Evolutionary conservation across 768 basidiomycete genomes (phyloP).

Genomic region (Pleurotus giganteus): DNA sequence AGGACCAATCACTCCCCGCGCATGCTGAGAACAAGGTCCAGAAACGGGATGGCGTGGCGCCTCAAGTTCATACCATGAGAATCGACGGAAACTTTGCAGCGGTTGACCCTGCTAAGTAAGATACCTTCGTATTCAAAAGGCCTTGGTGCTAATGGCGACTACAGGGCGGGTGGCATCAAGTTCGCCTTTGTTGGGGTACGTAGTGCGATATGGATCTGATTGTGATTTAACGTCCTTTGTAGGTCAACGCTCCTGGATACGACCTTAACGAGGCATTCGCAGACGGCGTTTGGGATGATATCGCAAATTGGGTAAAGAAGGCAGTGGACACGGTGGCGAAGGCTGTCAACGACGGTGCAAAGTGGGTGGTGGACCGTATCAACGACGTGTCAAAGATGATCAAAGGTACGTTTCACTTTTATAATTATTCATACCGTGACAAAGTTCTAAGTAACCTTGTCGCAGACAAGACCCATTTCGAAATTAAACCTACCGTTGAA

Average conservation of each 20-base stretch:
- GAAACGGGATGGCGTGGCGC: slow-evolving; percentile 20
- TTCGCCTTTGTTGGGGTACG: background rate
- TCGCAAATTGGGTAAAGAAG: background rate
- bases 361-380: background rate
- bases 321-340: background rate
- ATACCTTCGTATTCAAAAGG: background rate
- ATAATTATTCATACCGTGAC: background rate
- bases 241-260: background rate
- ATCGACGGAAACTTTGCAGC: slow-evolving; percentile 33
- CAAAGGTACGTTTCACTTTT: background rate
- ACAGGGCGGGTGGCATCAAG: background rate
- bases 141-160: background rate
- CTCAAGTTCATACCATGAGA: slow-evolving; percentile 29
- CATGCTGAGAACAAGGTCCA: slow-evolving; percentile 18
- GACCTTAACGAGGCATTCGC: background rate
- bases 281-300: background rate
- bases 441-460: background rate
- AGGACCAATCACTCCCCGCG: slow-evolving; percentile 33
- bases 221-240: background rate
- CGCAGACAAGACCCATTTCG: background rate
- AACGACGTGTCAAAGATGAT: background rate
- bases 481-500: background rate
- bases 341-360: background rate
- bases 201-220: background rate
- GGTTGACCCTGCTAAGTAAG: slow-evolving; percentile 19